Base-by-base conservation (phyloP, 2,329 filamentous ascomycete genomes). In the Aphanoascus verrucosus region DNA sequence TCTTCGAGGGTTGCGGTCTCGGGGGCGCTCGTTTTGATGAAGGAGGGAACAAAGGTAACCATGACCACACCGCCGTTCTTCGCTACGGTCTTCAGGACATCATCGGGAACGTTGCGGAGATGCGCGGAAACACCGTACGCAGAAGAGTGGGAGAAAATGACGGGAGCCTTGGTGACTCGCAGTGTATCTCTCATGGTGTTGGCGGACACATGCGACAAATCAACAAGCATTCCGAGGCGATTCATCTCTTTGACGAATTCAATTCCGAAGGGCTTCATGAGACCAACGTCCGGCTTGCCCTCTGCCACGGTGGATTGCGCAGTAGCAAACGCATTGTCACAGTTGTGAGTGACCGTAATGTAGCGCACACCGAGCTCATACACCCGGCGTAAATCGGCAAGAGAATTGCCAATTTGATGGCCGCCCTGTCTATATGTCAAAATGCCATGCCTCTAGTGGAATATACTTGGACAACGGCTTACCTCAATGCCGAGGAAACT, bases 21-120 rank as follows among this genome's bases (percentile, higher is more conserved):
- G 15, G 64, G 61, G 48, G 61, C 43, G 2, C 62, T 17, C 59
- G 62, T 55, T 60, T 63, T 57, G 58, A 65, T 52, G 59, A 68
- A 50, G 62, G 58, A 50, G n/a, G 66, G 66, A 17, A 70, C 61
- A 42, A 72, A 72, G 0, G 65, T 64, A 0, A 67, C 63, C 71
- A 73, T 74, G 8, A 73, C 60, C 5, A 74, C 63, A 0, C 72
- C 71, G 1, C 64, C 61, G 19, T 73, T 74, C 1, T 60, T 55
- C 28, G 64, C 65, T 0, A 74, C 57, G 2, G 56, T 54, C 6
- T 62, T 57, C 1, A 74, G 58, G 1, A 74, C 65, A 48, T 70
- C 68, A 48, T 74, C 71, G 1, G 71, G 70, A 0, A 71, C 71
- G 43, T 74, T 71, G 2, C 72, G 65, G 4, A 64, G 59, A 55